Evolutionary conservation across 139 green algal genomes (phyloP).

Genomic region (Asterochloris sp.): DNA sequence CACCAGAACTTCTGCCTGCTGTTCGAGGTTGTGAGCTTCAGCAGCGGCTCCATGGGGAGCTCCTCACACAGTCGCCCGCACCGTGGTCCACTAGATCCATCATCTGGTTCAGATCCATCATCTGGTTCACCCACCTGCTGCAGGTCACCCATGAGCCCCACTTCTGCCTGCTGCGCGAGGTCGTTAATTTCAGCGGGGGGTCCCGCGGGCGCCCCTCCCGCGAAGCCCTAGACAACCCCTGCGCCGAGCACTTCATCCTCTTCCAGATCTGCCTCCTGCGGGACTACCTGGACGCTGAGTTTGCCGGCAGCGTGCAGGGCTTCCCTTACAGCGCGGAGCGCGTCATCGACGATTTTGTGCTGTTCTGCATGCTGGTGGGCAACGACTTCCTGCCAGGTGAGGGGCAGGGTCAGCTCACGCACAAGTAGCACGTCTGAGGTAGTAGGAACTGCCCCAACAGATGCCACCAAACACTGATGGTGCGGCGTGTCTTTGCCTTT

Average conservation of each 20-base stretch:
- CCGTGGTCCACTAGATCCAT: too few relatives aligned
- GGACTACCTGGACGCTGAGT: conserved; percentile 88
- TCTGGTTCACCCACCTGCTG: background rate
- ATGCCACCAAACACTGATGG: background rate
- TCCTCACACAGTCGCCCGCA: too few relatives aligned
- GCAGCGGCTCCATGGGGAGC: too few relatives aligned
- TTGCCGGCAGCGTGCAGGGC: conserved; percentile 28
- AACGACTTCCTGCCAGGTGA: conserved; percentile 92
- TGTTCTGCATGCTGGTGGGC: conserved; percentile 94
- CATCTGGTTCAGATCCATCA: too few relatives aligned
- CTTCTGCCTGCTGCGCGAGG: conserved; percentile 93
- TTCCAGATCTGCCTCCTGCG: conserved; percentile 89
- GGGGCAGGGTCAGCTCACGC: background rate
- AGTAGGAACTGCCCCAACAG: background rate
- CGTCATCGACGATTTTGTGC: conserved; percentile 92
- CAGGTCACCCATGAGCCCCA: conserved; percentile 91
- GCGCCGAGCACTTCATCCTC: conserved; percentile 88
- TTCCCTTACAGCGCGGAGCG: conserved; percentile 75
- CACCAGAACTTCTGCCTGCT: too few relatives aligned
- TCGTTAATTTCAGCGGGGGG: conserved; percentile 36
- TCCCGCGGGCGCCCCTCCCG: conserved; percentile 73
- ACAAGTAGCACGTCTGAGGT: background rate
- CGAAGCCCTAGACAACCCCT: conserved; percentile 86
- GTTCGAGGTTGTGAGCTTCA: too few relatives aligned
- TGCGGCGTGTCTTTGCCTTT: too few relatives aligned